These are phyloP conservation scores for Cnidoscolus chayamansa DNA, from an alignment of 441 rosid species.

Conservation along the genomic window DNA sequence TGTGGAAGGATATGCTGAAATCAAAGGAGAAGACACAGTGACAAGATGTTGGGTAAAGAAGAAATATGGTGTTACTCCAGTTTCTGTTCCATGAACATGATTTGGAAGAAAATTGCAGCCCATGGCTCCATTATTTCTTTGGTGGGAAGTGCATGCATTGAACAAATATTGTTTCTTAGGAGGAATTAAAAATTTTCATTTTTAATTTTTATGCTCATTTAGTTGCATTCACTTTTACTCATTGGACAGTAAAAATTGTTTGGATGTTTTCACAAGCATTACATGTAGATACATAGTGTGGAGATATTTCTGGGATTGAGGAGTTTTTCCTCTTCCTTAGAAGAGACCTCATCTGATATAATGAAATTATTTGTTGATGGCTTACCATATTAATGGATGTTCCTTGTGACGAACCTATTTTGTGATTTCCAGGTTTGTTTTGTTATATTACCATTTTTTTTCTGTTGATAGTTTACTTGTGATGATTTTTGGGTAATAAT, in stretches of 20 bases:
- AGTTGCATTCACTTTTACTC: conserved; percentile 22
- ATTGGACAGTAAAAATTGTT: conserved; percentile 24
- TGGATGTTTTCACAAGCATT: conserved; percentile 39
- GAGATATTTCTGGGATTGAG: conserved; percentile 27
- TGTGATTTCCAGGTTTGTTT: too few species aligned
- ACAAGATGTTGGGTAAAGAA: background rate
- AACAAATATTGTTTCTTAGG: conserved; percentile 28
- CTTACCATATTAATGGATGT: conserved; percentile 5
- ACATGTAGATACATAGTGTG: conserved; percentile 52
- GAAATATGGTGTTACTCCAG: background rate
- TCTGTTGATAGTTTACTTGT: background rate
- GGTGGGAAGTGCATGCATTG: conserved; percentile 19
- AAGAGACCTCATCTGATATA: background rate
- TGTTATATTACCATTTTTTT: conserved; percentile 1
- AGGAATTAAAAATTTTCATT: conserved; percentile 29
- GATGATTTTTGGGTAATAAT: too few species aligned
- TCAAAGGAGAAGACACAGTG: conserved; percentile 13
- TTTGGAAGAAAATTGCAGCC: conserved; percentile 13
- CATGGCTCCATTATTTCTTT: conserved; percentile 9
- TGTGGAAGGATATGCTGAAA: conserved; percentile 13
- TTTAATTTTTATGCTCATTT: conserved; percentile 22
- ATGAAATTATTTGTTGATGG: conserved; percentile 3
- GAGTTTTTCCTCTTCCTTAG: conserved; percentile 13
- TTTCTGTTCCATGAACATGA: conserved; percentile 20
- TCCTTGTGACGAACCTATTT: background rate